Conservation (phyloP, 306 rosid genomes). For the Fagus crenata region DNA sequence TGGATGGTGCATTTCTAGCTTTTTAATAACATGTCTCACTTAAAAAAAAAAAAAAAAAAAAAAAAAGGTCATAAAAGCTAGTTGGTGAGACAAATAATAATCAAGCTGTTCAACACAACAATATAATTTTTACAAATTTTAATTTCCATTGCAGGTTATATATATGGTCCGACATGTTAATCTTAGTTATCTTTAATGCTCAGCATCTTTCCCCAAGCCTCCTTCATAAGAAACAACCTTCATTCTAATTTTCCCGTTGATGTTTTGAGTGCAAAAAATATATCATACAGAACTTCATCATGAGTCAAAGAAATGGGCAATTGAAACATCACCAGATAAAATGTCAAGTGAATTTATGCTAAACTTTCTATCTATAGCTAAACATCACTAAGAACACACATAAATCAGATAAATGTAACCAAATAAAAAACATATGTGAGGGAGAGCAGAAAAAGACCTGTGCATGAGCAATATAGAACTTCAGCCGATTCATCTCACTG, state of each 20-base stretch:
- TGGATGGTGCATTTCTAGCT: too few relatives aligned
- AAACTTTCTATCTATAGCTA: neutral
- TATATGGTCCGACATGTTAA: neutral
- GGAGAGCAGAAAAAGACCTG: conserved; percentile 67
- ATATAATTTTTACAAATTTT: neutral
- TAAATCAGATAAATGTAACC: conserved; percentile 4
- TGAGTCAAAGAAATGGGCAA: neutral
- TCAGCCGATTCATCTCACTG: conserved; percentile 93
- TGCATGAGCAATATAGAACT: conserved; percentile 90
- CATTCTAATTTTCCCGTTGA: neutral
- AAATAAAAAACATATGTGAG: conserved; percentile 4
- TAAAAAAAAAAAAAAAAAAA: neutral
- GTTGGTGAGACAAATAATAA: neutral
- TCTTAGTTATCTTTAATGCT: neutral
- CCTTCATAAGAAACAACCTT: neutral
- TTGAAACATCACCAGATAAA: neutral
- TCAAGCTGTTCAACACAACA: neutral
- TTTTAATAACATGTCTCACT: too few relatives aligned
- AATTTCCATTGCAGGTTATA: neutral
- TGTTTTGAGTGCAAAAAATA: neutral
- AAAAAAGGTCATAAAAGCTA: neutral
- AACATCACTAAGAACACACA: conserved; percentile 1
- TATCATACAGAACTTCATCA: neutral
- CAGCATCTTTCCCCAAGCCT: neutral
- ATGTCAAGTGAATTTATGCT: conserved; percentile 7